These are phyloP conservation scores for Trametes maxima DNA, from an alignment of 768 basidiomycete genomes.

Conservation along the genomic window DNA sequence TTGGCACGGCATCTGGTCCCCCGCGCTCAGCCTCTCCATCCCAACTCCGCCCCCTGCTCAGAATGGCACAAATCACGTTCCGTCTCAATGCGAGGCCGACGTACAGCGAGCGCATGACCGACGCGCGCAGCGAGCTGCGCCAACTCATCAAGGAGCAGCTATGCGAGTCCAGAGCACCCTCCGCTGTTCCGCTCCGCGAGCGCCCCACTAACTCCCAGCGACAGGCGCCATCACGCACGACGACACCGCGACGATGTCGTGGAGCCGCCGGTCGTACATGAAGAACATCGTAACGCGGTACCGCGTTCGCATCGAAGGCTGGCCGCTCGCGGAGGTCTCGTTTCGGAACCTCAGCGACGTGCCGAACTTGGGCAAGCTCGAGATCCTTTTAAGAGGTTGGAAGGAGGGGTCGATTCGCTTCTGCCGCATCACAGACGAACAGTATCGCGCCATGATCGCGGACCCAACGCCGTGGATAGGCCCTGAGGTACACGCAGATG, in stretches of 20 bases:
- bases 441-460: slow-evolving; percentile 18
- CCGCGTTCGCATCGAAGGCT: slow-evolving; percentile 32
- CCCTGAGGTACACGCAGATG: background rate
- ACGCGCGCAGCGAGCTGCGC: slow-evolving; percentile 32
- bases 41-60: slow-evolving; percentile 18
- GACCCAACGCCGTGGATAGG: slow-evolving; percentile 23
- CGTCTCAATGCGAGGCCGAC: slow-evolving; percentile 30
- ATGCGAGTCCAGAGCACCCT: slow-evolving; percentile 20
- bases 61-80: slow-evolving; percentile 25
- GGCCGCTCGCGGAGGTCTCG: slow-evolving; percentile 31
- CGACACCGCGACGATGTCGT: slow-evolving; percentile 31
- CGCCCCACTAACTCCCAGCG: background rate
- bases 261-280: slow-evolving; percentile 29
- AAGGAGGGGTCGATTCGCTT: slow-evolving; percentile 30
- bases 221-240: slow-evolving; percentile 33
- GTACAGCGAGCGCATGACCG: slow-evolving; percentile 36
- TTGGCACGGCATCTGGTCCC: slow-evolving; percentile 18
- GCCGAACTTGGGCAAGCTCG: slow-evolving; percentile 32
- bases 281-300: slow-evolving; percentile 33
- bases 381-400: slow-evolving; percentile 32
- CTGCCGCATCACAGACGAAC: slow-evolving; percentile 26
- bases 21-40: slow-evolving; percentile 10
- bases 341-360: slow-evolving; percentile 36
- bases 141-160: slow-evolving; percentile 33
- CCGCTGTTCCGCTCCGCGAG: background rate